phyloP scores from a whole-genome alignment of 2,329 filamentous ascomycete genomes.

The Microdochium paspali region DNA sequence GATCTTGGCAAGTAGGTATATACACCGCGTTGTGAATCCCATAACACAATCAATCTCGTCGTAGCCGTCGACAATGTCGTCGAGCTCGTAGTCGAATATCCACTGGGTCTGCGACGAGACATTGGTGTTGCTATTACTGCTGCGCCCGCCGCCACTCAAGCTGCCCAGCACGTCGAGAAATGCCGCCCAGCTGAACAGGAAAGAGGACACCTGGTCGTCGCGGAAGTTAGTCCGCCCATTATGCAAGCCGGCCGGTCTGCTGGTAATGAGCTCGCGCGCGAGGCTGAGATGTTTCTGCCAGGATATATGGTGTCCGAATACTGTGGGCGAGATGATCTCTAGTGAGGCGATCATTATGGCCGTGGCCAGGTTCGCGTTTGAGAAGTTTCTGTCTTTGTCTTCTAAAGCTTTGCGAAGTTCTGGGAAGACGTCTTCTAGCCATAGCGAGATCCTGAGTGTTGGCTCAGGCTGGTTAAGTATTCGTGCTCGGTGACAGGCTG shows the following conservation, averaged over 20 bases:
- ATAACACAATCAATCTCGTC: slow-evolving; percentile 74
- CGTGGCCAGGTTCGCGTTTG: slow-evolving; percentile 66
- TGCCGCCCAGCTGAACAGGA: slow-evolving; percentile 73
- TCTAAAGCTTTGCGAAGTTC: slow-evolving; percentile 58
- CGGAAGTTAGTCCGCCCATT: slow-evolving; percentile 44
- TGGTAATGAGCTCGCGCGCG: slow-evolving; percentile 65
- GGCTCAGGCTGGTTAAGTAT: slow-evolving; percentile 67
- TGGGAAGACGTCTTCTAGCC: slow-evolving; percentile 73
- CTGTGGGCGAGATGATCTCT: slow-evolving; percentile 74
- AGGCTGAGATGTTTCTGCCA: slow-evolving; percentile 75
- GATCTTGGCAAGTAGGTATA: slow-evolving; percentile 61
- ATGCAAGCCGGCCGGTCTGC: slow-evolving; percentile 36
- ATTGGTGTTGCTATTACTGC: neutral
- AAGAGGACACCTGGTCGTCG: slow-evolving; percentile 55
- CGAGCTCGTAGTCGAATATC: slow-evolving; percentile 40
- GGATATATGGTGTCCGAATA: slow-evolving; percentile 69
- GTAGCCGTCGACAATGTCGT: slow-evolving; percentile 42
- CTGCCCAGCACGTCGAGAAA: slow-evolving; percentile 75
- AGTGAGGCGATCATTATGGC: slow-evolving; percentile 79
- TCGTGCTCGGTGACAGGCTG: slow-evolving; percentile 68
- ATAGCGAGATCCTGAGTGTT: slow-evolving; percentile 66
- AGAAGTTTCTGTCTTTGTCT: slow-evolving; percentile 51
- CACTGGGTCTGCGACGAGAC: slow-evolving; percentile 30
- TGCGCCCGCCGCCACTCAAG: slow-evolving; percentile 58
- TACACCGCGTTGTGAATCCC: slow-evolving; percentile 65